Conservation (phyloP, 495 filamentous ascomycete species). For the Penicillium angulare region DNA sequence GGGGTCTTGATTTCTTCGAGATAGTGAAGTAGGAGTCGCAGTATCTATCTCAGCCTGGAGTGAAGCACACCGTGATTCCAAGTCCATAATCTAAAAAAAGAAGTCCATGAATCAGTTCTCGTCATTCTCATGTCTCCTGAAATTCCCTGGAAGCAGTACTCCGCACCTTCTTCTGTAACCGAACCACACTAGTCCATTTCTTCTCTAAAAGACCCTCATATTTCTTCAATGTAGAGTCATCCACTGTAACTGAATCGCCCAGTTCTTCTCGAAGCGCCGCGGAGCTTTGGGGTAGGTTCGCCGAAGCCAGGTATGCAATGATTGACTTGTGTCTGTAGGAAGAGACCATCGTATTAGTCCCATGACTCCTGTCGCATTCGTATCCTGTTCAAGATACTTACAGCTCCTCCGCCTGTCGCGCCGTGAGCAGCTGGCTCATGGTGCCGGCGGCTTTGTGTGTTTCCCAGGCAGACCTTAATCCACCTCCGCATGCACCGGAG, state of each 20-base stretch:
- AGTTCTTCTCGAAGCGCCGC: conserved; percentile 55
- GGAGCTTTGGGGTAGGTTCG: conserved; percentile 64
- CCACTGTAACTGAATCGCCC: conserved; percentile 51
- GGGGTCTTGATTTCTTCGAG: conserved; percentile 78
- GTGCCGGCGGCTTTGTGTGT: conserved; percentile 25
- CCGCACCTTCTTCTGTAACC: conserved; percentile 84
- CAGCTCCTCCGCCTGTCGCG: conserved; percentile 87
- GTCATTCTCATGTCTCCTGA: not conserved
- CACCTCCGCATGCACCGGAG: conserved; percentile 23
- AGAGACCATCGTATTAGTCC: conserved; percentile 4
- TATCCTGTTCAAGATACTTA: conserved; percentile 41
- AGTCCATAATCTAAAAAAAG: conserved; percentile 78
- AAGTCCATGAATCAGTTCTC: not conserved
- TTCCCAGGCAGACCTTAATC: conserved; percentile 13
- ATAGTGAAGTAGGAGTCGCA: conserved; percentile 79
- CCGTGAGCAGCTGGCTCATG: conserved; percentile 77
- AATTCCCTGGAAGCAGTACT: not conserved
- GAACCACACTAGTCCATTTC: conserved; percentile 95
- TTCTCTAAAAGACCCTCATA: conserved; percentile 74
- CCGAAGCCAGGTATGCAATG: conserved; percentile 80
- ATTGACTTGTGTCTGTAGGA: conserved; percentile 78
- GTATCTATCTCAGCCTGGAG: conserved; percentile 83
- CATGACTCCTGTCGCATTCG: conserved; percentile 3
- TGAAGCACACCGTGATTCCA: conserved; percentile 67
- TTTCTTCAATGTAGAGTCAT: conserved; percentile 69